phyloP scores from a whole-genome alignment of 129 eudicot species.

The Tagetes patula region DNA sequence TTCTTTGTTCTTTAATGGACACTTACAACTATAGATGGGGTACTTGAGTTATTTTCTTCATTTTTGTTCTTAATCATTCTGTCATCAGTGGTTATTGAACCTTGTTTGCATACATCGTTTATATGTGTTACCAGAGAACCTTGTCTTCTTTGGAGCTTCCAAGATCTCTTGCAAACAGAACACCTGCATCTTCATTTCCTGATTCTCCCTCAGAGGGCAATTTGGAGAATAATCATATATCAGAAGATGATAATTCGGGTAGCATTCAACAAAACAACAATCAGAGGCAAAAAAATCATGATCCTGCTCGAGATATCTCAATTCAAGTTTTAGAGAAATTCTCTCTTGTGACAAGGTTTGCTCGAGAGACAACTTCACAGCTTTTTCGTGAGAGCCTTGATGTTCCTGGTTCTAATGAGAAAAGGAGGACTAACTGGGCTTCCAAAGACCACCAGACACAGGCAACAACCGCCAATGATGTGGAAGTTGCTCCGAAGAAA shows the following conservation, averaged over 20 bases:
- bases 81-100: slow-evolving; percentile 5
- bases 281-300: slow-evolving; percentile 64
- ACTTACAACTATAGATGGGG: neutral
- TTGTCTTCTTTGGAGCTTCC: slow-evolving; percentile 95
- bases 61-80: slow-evolving; percentile 1
- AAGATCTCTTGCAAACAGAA: slow-evolving; percentile 62
- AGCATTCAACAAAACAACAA: slow-evolving; percentile 46
- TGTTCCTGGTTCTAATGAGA: slow-evolving; percentile 50
- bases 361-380: slow-evolving; percentile 97
- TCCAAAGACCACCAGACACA: slow-evolving; percentile 31
- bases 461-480: slow-evolving; percentile 34
- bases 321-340: slow-evolving; percentile 88
- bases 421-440: slow-evolving; percentile 49
- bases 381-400: slow-evolving; percentile 79
- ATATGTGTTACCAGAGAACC: slow-evolving; percentile 61
- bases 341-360: slow-evolving; percentile 94
- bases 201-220: slow-evolving; percentile 43
- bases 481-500: slow-evolving; percentile 36
- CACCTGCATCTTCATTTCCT: slow-evolving; percentile 46
- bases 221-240: slow-evolving; percentile 36
- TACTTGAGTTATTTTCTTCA: neutral
- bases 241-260: slow-evolving; percentile 39
- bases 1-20: neutral
- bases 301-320: slow-evolving; percentile 91
- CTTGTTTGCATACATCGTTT: neutral